phyloP scores from a whole-genome alignment of 208 protist genomes.

The Herpetomonas samuelpessoai region DNA sequence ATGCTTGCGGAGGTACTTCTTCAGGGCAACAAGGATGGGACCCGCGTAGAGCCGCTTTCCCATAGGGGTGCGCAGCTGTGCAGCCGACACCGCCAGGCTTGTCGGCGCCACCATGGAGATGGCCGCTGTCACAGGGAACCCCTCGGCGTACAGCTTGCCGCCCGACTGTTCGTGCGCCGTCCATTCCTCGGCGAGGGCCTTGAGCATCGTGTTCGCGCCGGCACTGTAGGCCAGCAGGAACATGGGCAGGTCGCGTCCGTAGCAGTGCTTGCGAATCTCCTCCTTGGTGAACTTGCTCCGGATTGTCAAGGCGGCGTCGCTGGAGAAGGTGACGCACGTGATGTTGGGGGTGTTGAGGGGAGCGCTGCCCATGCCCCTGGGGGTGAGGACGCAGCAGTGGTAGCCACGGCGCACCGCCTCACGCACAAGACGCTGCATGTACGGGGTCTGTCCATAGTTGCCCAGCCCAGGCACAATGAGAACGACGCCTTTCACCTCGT shows the following conservation, averaged over 20 bases:
- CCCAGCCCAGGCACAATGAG: constrained; percentile 33
- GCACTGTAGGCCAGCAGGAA: constrained; percentile 31
- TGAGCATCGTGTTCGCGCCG: constrained; percentile 29
- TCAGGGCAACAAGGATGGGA: constrained; percentile 10
- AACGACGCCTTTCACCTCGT: constrained; percentile 21
- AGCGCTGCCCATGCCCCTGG: constrained; percentile 27
- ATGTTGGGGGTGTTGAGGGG: constrained; percentile 24
- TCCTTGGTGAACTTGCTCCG: constrained; percentile 5
- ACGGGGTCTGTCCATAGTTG: constrained; percentile 17
- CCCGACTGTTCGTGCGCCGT: constrained; percentile 4
- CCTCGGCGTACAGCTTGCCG: neutral
- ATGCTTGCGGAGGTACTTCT: constrained; percentile 26
- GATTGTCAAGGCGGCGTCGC: constrained; percentile 14
- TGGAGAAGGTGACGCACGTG: constrained; percentile 22
- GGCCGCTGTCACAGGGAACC: constrained; percentile 9
- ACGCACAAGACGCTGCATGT: constrained; percentile 18
- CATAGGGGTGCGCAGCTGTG: constrained; percentile 1
- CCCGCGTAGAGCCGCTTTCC: constrained; percentile 13
- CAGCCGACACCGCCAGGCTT: constrained; percentile 14
- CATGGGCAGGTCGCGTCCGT: constrained; percentile 15
- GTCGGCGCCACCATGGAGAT: constrained; percentile 18
- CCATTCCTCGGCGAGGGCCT: constrained; percentile 32
- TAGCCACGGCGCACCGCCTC: constrained; percentile 13
- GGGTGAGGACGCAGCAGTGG: constrained; percentile 29
- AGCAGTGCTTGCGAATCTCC: constrained; percentile 1